A percentile compares a stretch with the other conserved stretches of the same genome.
phyloP scores from a whole-genome alignment of 1,284 basidiomycete genomes.

The Apiotrichum brassicae region DNA sequence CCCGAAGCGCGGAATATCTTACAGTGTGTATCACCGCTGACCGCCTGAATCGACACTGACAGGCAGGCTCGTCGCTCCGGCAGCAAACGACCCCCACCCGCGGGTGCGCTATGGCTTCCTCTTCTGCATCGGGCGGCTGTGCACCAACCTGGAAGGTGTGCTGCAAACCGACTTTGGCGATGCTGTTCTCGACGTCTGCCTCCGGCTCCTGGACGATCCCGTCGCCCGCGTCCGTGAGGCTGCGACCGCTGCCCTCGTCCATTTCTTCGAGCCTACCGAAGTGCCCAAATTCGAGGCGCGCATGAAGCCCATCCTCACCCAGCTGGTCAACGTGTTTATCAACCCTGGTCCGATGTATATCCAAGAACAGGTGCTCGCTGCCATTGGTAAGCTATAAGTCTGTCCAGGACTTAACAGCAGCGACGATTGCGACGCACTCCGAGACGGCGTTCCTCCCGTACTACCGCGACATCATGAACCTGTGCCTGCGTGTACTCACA shows the following conservation, averaged over 20 bases:
- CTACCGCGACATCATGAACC: constrained; percentile 31
- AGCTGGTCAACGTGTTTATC: constrained; percentile 6
- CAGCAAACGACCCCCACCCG: constrained; percentile 69
- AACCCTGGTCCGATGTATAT: constrained; percentile 53
- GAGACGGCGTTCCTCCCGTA: constrained; percentile 49
- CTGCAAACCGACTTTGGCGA: constrained; percentile 27
- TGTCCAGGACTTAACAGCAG: constrained; percentile 45
- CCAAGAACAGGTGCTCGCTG: constrained; percentile 76
- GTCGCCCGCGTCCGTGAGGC: constrained; percentile 73
- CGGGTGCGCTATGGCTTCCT: constrained; percentile 76
- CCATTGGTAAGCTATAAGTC: constrained; percentile 35
- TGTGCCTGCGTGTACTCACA: constrained; percentile 56
- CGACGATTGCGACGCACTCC: constrained; percentile 76
- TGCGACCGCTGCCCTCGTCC: constrained; percentile 76
- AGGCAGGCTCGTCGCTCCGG: constrained; percentile 68
- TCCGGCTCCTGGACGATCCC: constrained; percentile 66
- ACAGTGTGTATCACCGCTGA: neutral
- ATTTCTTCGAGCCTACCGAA: constrained; percentile 76
- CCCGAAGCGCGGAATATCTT: constrained; percentile 4
- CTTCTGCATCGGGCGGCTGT: constrained; percentile 78
- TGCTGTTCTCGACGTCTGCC: constrained; percentile 55
- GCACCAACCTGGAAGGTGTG: constrained; percentile 56
- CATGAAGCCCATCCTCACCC: constrained; percentile 48
- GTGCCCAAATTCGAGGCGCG: constrained; percentile 64
- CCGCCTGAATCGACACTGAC: constrained; percentile 48